These are phyloP conservation scores for Aureobasidium sp. DNA, from an alignment of 2,329 filamentous ascomycete species.

Conservation along the genomic window DNA sequence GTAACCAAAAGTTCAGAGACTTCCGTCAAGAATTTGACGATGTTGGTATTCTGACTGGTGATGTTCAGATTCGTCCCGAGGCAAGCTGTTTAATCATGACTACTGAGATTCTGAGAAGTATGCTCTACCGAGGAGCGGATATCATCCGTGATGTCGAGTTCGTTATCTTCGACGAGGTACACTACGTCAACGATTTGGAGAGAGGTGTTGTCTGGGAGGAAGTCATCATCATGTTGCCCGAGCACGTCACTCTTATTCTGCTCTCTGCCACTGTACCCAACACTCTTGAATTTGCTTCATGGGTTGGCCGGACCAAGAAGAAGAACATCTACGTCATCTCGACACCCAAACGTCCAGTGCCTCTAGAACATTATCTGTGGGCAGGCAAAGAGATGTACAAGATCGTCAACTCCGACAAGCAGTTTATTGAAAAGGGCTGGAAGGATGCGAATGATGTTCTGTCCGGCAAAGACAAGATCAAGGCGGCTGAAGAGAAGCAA, in stretches of 20 bases:
- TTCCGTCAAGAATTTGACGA: conserved; percentile 87
- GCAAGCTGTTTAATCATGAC: conserved; percentile 99
- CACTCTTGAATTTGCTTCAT: conserved; percentile 94
- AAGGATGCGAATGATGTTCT: conserved; percentile 82
- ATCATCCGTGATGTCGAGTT: conserved; percentile 95
- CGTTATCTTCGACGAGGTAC: conserved; percentile 97
- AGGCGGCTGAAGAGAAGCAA: conserved; percentile 43
- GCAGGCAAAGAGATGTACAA: conserved; percentile 86
- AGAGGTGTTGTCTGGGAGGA: conserved; percentile 98
- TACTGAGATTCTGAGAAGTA: conserved; percentile 93
- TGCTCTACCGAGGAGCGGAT: conserved; percentile 94
- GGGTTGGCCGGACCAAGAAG: conserved; percentile 96
- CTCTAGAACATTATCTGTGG: conserved; percentile 94
- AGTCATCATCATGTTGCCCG: conserved; percentile 98
- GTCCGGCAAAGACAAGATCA: conserved; percentile 71
- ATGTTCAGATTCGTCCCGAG: conserved; percentile 96
- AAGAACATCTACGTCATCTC: conserved; percentile 99
- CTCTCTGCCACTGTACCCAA: conserved; percentile 96
- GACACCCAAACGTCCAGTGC: conserved; percentile 88
- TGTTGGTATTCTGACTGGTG: conserved; percentile 91
- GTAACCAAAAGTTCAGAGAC: conserved; percentile 97
- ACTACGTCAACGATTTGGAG: conserved; percentile 95
- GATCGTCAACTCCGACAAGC: conserved; percentile 88
- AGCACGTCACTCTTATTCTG: conserved; percentile 91
- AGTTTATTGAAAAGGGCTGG: conserved; percentile 87